Base-by-base conservation (phyloP, 1,284 basidiomycete genomes). In the Mycosarcoma maydis region DNA sequence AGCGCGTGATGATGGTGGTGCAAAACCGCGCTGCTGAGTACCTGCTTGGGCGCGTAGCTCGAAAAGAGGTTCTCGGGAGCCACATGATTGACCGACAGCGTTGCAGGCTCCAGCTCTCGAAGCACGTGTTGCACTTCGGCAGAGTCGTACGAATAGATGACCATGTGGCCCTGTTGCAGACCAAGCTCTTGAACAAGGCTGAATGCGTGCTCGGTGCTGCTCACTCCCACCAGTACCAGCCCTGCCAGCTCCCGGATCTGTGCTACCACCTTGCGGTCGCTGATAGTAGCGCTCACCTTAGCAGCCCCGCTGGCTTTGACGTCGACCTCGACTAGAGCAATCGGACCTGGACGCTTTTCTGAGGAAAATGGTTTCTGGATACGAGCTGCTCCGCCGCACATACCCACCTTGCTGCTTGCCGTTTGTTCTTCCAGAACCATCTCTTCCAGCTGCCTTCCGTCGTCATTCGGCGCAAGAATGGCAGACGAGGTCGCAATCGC, bases 61-160 rank as follows among this genome's bases (percentile, higher is more conserved):
- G 54, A 56, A 16, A 56, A 58, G 7, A 58, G 36, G n/a, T 58
- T 50, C 26, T 58, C 55, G 17, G 48, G 47, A 19, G 55, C 55
- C 32, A 58, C 37, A 38, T 50, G 47, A 37, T 58, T 51, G 47
- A 58, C 27, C 26, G 55, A 58, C 4, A 58, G 30, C 17, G 27
- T 50, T 1, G 55, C 41, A 1, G 48, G 36, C 23, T 34, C 42
- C 5, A 51, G 33, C 42, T 58, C 55, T n/a, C 55, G 47, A 16
- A 50, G 29, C 3, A 58, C 29, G 17, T 58, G 48, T 33, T 45
- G 42, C 10, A 58, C 42, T 22, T 58, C 47, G 16, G 55, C 55
- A n/a, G 43, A 46, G 36, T 58, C 55, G 27, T 45, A 2, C 27
- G 55, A 58, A 32, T 50, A 58, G 29, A 58, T 26, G 7, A 26